Evolutionary conservation across 495 filamentous ascomycete species (phyloP).

Genomic region (Aspergillus sclerotioniger): DNA sequence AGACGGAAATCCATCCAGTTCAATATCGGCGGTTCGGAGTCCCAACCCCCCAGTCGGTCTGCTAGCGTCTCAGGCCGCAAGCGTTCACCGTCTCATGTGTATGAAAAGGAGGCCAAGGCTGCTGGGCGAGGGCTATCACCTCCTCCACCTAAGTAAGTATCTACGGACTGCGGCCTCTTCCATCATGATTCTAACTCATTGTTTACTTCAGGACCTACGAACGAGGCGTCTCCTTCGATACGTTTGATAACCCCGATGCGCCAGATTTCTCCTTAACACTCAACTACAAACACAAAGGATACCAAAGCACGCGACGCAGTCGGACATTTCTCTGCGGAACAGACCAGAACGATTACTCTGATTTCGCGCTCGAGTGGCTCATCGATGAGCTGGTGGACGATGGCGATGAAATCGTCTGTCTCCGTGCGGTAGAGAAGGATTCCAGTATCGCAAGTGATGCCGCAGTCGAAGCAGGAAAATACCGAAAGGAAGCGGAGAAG

Average conservation of each 20-base stretch:
- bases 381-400: conserved; percentile 94
- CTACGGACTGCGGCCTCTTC: neutral
- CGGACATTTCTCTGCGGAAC: conserved; percentile 92
- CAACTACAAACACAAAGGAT: conserved; percentile 85
- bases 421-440: conserved; percentile 86
- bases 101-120: conserved; percentile 29
- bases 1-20: conserved; percentile 46
- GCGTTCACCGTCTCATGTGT: conserved; percentile 24
- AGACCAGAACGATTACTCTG: conserved; percentile 93
- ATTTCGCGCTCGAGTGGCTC: conserved; percentile 92
- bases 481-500: conserved; percentile 75
- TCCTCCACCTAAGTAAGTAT: conserved; percentile 39
- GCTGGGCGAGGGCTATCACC: conserved; percentile 33
- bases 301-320: conserved; percentile 77
- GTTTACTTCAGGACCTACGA: conserved; percentile 42
- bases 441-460: conserved; percentile 66
- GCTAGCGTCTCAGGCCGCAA: conserved; percentile 29
- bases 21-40: conserved; percentile 31
- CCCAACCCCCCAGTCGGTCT: conserved; percentile 31
- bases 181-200: neutral
- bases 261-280: conserved; percentile 78
- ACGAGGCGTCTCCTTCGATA: conserved; percentile 83
- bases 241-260: conserved; percentile 82
- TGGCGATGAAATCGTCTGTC: conserved; percentile 93
- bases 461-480: conserved; percentile 67